Conservation (phyloP, 2,329 filamentous ascomycete species). For the Penicillium italicum region DNA sequence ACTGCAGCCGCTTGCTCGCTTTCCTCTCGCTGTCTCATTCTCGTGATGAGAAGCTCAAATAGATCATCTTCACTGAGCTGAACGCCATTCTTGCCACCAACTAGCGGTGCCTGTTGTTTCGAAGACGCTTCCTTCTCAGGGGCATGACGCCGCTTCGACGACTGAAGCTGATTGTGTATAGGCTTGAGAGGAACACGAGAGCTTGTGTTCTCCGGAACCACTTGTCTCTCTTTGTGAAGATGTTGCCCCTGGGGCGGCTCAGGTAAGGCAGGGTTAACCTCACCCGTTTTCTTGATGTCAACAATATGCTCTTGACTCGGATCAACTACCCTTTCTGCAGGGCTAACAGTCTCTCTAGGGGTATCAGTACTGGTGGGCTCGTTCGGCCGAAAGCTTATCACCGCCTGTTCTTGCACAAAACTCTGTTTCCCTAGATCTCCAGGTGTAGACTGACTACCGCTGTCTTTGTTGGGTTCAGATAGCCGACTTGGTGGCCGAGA, state of each 20-base stretch:
- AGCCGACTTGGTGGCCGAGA: background rate
- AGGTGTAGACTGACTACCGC: background rate
- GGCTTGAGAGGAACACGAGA: background rate
- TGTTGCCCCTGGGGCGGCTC: background rate
- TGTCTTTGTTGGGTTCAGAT: background rate
- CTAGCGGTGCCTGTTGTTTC: constrained; percentile 1
- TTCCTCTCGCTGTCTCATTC: constrained; percentile 35
- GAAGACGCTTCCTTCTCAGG: background rate
- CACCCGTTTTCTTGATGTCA: background rate
- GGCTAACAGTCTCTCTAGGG: background rate
- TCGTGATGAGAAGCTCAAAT: constrained; percentile 36
- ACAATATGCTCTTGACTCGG: background rate
- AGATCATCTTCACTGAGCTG: constrained; percentile 35
- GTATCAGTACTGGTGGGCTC: background rate
- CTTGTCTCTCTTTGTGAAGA: background rate
- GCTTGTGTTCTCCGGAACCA: background rate
- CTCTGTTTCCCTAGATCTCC: background rate
- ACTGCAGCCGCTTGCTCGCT: constrained; percentile 23
- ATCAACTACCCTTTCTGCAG: background rate
- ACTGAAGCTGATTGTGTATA: constrained; percentile 7
- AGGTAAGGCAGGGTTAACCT: background rate
- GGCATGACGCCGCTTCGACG: constrained; percentile 16
- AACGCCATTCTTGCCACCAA: background rate
- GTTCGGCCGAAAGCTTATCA: background rate
- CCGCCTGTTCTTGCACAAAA: background rate